Evolutionary conservation across 148 eudicot genomes (phyloP).

Genomic region (Spergularia marina): DNA sequence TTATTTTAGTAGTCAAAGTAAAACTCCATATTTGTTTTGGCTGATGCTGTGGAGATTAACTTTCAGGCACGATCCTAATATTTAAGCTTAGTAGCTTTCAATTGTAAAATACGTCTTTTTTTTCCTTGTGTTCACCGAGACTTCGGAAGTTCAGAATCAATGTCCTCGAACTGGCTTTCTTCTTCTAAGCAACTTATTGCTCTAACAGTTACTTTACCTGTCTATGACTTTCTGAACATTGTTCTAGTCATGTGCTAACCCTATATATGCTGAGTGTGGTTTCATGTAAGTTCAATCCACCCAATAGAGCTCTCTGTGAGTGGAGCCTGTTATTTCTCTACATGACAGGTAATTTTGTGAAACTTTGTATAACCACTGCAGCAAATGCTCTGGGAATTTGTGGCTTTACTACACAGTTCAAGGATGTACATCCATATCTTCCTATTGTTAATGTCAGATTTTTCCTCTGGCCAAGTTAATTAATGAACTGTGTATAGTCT

Average conservation of each 20-base stretch:
- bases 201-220: not conserved
- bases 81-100: not conserved
- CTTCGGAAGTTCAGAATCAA: not conserved
- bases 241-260: not conserved
- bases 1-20: not conserved
- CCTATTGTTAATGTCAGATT: not conserved
- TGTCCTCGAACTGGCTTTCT: not conserved
- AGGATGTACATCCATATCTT: not conserved
- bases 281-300: slow-evolving; percentile 3
- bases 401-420: not conserved
- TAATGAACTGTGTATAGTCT: not conserved
- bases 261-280: not conserved
- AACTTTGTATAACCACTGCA: not conserved
- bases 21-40: not conserved
- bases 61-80: not conserved
- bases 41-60: not conserved
- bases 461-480: not conserved
- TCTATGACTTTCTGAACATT: not conserved
- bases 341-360: not conserved
- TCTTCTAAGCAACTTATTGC: not conserved
- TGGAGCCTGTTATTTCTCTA: not conserved
- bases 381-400: not conserved
- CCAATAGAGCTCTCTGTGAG: not conserved
- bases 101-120: too few species aligned
- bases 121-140: too few species aligned